Conservation (phyloP, 441 rosid species). For the Daphne laureola region DNA sequence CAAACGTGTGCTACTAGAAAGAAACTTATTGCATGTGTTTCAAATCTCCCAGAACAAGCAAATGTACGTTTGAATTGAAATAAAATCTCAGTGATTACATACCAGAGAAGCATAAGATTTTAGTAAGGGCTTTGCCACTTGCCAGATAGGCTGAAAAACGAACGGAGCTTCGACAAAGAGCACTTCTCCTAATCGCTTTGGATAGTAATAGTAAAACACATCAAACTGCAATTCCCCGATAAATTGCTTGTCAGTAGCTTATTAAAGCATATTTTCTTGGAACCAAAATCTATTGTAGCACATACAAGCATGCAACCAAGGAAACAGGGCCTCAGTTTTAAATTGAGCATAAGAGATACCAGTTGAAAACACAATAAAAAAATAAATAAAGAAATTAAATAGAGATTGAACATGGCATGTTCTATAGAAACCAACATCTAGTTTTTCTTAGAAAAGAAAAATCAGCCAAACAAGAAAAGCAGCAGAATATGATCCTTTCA, state of each 20-base stretch:
- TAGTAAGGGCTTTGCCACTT: slow-evolving; percentile 63
- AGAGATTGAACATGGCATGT: too few species aligned
- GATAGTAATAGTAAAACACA: slow-evolving; percentile 83
- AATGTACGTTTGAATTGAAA: too few species aligned
- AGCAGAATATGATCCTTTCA: too few species aligned
- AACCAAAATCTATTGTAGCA: too few species aligned
- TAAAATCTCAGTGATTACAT: slow-evolving; percentile 13
- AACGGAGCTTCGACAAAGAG: slow-evolving; percentile 95
- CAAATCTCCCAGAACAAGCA: slow-evolving; percentile 7
- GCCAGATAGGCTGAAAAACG: slow-evolving; percentile 83
- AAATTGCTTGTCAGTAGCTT: too few species aligned
- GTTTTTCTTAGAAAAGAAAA: too few species aligned
- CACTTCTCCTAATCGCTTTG: slow-evolving; percentile 77
- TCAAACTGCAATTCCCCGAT: slow-evolving; percentile 54
- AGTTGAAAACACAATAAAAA: neutral
- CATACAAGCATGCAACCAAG: too few species aligned
- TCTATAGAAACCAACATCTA: too few species aligned
- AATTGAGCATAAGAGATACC: neutral
- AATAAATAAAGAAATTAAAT: neutral
- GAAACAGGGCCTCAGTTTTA: neutral
- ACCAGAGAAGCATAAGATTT: slow-evolving; percentile 85
- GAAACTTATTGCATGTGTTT: neutral
- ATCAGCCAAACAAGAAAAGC: too few species aligned
- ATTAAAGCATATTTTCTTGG: too few species aligned
- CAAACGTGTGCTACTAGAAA: too few species aligned